Conservation (phyloP, 345 rosid species). For the Arabis alpina region DNA sequence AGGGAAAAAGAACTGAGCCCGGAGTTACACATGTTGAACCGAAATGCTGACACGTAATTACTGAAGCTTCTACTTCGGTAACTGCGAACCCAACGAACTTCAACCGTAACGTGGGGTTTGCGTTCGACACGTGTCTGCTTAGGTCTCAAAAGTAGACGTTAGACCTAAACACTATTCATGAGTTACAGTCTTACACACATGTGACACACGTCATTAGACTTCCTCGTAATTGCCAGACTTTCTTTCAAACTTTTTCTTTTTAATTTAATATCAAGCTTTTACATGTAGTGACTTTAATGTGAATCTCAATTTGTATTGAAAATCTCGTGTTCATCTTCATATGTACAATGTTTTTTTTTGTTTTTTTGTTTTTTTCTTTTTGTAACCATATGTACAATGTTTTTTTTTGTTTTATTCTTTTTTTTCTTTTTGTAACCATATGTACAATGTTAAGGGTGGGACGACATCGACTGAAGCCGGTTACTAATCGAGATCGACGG, state of each 20-base stretch:
- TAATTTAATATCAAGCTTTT: background rate
- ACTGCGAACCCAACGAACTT: constrained; percentile 20
- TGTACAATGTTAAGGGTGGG: too few relatives aligned
- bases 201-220: constrained; percentile 1
- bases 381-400: too few relatives aligned
- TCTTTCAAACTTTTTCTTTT: background rate
- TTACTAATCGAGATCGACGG: too few relatives aligned
- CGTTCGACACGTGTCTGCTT: constrained; percentile 33
- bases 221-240: constrained; percentile 26
- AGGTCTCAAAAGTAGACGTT: constrained; percentile 19
- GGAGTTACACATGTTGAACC: background rate
- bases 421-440: too few relatives aligned
- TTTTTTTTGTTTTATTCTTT: too few relatives aligned
- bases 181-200: background rate
- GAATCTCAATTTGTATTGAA: background rate
- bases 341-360: too few relatives aligned
- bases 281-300: background rate
- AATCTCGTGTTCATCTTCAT: background rate
- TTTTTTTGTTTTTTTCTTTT: too few relatives aligned
- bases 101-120: constrained; percentile 36
- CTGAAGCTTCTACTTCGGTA: constrained; percentile 31
- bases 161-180: constrained; percentile 23
- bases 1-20: constrained; percentile 6
- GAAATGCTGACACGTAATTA: background rate
- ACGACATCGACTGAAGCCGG: too few relatives aligned